A percentile compares a stretch with the other conserved stretches of the same genome.
Conservation (phyloP, 805 yeast genomes). For the Saccharomycopsis olivae region DNA sequence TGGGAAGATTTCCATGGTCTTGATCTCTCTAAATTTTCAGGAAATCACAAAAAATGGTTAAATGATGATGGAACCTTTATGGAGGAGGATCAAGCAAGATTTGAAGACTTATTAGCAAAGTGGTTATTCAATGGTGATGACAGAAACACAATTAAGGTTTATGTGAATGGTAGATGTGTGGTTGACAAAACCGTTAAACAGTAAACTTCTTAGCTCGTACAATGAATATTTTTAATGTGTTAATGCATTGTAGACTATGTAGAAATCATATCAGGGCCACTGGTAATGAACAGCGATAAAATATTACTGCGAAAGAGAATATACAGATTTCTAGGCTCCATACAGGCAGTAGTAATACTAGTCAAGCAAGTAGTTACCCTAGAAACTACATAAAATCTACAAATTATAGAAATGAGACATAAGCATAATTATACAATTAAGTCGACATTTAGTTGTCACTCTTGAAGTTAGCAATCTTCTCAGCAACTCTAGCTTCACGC, state of each 20-base stretch:
- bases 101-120: slow-evolving; percentile 57
- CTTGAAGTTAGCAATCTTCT: slow-evolving; percentile 89
- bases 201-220: too few relatives aligned
- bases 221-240: neutral
- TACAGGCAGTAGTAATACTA: too few relatives aligned
- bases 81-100: slow-evolving; percentile 28
- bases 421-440: too few relatives aligned
- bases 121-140: slow-evolving; percentile 96
- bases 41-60: slow-evolving; percentile 2
- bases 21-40: slow-evolving; percentile 1
- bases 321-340: too few relatives aligned
- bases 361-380: too few relatives aligned
- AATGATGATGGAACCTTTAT: slow-evolving; percentile 15
- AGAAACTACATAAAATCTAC: too few relatives aligned
- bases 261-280: too few relatives aligned
- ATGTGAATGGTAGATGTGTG: slow-evolving; percentile 70
- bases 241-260: too few relatives aligned
- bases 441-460: slow-evolving; percentile 21
- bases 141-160: slow-evolving; percentile 70
- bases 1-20: neutral
- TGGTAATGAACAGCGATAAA: too few relatives aligned
- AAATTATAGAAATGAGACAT: too few relatives aligned
- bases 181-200: slow-evolving; percentile 26
- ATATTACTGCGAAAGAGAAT: too few relatives aligned
- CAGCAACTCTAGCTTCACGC: slow-evolving; percentile 81